Percentiles rank a stretch among this genome's conserved stretches.
Conservation (phyloP, 805 yeast genomes). For the Kuraishia molischiana region DNA sequence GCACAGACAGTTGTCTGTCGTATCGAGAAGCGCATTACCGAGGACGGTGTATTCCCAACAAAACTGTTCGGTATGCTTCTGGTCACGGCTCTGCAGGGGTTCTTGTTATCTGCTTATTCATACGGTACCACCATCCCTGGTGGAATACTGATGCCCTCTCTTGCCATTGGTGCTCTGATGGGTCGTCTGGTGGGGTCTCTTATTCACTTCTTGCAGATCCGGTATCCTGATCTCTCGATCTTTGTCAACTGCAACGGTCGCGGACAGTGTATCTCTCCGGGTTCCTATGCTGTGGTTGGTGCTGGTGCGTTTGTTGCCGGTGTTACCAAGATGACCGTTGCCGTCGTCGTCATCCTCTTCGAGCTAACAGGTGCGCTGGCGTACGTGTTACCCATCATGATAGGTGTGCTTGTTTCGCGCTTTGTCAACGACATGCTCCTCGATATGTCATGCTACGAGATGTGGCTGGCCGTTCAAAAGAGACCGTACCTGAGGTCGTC, state of each 20-base stretch:
- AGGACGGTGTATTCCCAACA: slow-evolving; percentile 26
- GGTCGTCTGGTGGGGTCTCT: slow-evolving; percentile 50
- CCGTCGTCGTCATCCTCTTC: slow-evolving; percentile 71
- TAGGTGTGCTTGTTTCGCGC: slow-evolving; percentile 67
- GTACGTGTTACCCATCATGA: slow-evolving; percentile 79
- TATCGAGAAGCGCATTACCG: slow-evolving; percentile 11
- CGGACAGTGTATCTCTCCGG: slow-evolving; percentile 60
- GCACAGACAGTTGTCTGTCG: neutral
- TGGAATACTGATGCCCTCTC: slow-evolving; percentile 54
- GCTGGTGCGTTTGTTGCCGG: slow-evolving; percentile 80
- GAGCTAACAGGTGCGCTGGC: slow-evolving; percentile 83
- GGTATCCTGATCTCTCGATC: slow-evolving; percentile 24
- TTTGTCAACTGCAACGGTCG: slow-evolving; percentile 28
- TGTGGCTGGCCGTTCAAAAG: slow-evolving; percentile 31
- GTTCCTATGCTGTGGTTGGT: slow-evolving; percentile 83
- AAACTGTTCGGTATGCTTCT: slow-evolving; percentile 17
- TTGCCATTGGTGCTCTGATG: slow-evolving; percentile 50
- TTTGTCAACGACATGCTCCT: slow-evolving; percentile 58
- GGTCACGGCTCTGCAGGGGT: slow-evolving; percentile 38
- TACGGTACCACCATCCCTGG: slow-evolving; percentile 65
- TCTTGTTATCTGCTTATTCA: slow-evolving; percentile 54
- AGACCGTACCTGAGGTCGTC: slow-evolving; percentile 33
- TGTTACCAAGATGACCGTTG: slow-evolving; percentile 68
- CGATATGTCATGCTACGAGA: slow-evolving; percentile 56
- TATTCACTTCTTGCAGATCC: slow-evolving; percentile 35